Base-by-base conservation (phyloP, 495 filamentous ascomycete species). In the Aspergillus kassunensis region DNA sequence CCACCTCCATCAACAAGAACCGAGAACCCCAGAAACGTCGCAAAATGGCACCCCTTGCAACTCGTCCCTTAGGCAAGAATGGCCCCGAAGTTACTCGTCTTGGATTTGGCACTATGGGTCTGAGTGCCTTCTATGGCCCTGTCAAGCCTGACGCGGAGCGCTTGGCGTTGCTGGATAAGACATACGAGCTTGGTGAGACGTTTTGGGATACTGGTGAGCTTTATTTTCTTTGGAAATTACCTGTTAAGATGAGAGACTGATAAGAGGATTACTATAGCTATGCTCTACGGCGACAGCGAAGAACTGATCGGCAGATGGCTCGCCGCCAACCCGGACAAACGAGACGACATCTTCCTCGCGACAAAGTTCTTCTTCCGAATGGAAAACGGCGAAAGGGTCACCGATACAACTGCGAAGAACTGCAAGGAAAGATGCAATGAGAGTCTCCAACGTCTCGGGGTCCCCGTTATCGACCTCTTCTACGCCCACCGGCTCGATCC, bases 41-140 rank as follows among this genome's bases (percentile, higher is more conserved):
- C 11, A 16, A 36, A 29, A 49, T 49, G 46, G 11, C 46, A 18
- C 37, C 25, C 9, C 44, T 45, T 37, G 15, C 50, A 45, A 27
- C 20, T 11, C 50, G 50, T 30, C 50, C 31, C 18, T 16, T 53
- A 18, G 50, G 50, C 31, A 53, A 45, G 29, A 24, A 53, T 31
- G 50, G 50, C 42, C 50, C 50, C 5, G 7, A 40, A 24, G 50
- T 53, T 13, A 5, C 50, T 37, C 41, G 41, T 18, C 31, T 53
- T 13, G 50, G 50, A 9, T 53, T 53, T 12, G 50, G 50, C 19
- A 48, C 52, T 30, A 54, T 54, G 52, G 43, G 52, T 6, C 16
- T 49, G n/a, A 49, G 45, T 16, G 33, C 10, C 1, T 49, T 49
- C 45, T 49, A 49, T 29, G 45, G 45, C 21, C 45, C 45, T 29